phyloP scores from a whole-genome alignment of 148 eudicot species.

The Fallopia convolvulus region DNA sequence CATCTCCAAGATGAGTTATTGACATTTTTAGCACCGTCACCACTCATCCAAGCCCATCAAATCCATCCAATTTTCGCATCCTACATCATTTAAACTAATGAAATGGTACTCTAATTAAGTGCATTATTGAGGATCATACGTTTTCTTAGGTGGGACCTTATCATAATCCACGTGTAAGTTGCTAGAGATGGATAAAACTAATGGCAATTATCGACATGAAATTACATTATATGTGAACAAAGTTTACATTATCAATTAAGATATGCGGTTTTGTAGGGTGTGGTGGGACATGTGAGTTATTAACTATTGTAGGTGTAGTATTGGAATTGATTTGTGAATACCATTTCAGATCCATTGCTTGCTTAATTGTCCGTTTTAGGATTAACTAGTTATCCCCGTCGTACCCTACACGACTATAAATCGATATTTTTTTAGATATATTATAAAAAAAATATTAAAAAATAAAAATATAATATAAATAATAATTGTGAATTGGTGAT shows the following conservation, averaged over 20 bases:
- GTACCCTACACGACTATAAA: no score
- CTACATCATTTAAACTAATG: neutral
- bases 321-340: no score
- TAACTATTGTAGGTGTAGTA: no score
- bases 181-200: neutral
- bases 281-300: neutral
- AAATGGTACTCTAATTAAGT: neutral
- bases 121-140: neutral
- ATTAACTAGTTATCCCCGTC: no score
- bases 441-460: no score
- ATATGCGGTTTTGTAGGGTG: neutral
- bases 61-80: neutral
- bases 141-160: neutral
- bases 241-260: neutral
- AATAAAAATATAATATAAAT: no score
- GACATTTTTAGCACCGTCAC: neutral
- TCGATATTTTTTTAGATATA: no score
- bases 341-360: no score
- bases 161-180: neutral
- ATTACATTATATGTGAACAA: neutral
- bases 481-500: no score
- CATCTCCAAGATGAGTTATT: neutral
- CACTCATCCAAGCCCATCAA: neutral
- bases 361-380: no score
- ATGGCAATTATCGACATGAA: neutral